Evolutionary conservation across 148 eudicot genomes (phyloP).

Genomic region (Diospyros kaki): DNA sequence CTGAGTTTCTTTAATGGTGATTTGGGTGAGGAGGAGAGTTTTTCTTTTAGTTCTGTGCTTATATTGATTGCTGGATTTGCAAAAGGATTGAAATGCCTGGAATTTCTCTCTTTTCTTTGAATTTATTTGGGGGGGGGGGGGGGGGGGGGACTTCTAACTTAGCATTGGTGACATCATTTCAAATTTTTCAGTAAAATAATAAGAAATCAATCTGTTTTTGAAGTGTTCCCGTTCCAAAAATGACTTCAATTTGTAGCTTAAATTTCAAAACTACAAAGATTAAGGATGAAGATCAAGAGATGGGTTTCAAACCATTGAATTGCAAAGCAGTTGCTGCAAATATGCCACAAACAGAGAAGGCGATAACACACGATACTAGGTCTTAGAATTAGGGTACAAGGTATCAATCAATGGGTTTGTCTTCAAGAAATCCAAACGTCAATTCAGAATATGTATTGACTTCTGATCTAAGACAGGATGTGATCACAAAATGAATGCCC

Average conservation of each 20-base stretch:
- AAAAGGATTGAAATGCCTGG: not conserved
- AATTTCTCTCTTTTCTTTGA: too few species aligned
- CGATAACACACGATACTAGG: too few species aligned
- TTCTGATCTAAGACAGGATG: not conserved
- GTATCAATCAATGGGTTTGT: not conserved
- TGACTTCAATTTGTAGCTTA: too few species aligned
- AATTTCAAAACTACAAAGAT: too few species aligned
- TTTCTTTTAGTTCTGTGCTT: not conserved
- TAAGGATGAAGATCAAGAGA: too few species aligned
- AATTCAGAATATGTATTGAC: not conserved
- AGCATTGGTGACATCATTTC: not conserved
- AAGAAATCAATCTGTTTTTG: too few species aligned
- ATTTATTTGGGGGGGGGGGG: too few species aligned
- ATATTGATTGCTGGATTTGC: not conserved
- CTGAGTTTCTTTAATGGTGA: not conserved
- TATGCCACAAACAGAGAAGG: too few species aligned
- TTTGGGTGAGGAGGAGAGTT: not conserved
- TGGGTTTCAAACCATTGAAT: too few species aligned
- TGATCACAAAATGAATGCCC: not conserved
- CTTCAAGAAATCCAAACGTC: not conserved
- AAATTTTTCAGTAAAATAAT: not conserved
- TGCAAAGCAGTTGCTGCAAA: too few species aligned
- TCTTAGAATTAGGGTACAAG: not conserved
- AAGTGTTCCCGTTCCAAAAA: not conserved
- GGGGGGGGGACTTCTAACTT: too few species aligned